phyloP scores from a whole-genome alignment of 2,329 filamentous ascomycete species.

The Dactylellina cionopaga region DNA sequence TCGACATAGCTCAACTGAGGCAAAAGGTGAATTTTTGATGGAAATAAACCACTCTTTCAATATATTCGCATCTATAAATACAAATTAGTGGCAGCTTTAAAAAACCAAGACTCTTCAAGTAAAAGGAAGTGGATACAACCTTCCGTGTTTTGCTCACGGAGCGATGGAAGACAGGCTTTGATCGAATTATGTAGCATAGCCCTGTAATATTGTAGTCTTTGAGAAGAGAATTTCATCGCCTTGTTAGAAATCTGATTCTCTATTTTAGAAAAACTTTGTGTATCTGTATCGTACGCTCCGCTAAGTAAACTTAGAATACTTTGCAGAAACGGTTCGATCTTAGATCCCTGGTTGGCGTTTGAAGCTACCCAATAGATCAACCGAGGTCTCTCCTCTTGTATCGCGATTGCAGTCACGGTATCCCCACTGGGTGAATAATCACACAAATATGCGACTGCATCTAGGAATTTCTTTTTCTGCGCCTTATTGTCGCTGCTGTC shows the following conservation, averaged over 20 bases:
- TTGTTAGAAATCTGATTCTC: conserved; percentile 1
- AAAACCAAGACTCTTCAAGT: neutral
- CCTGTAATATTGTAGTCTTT: neutral
- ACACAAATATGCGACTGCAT: conserved; percentile 15
- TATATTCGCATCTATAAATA: neutral
- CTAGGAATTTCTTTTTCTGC: neutral
- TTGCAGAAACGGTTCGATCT: neutral
- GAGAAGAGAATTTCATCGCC: neutral
- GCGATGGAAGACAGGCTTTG: neutral
- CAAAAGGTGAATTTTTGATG: neutral
- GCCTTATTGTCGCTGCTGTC: neutral
- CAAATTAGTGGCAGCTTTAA: neutral
- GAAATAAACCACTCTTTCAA: neutral
- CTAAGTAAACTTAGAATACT: neutral
- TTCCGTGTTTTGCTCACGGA: neutral
- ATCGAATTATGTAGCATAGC: neutral
- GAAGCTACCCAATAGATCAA: conserved; percentile 14
- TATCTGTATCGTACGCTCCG: neutral
- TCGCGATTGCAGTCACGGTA: conserved; percentile 18
- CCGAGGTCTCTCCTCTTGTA: conserved; percentile 1
- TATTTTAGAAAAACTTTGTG: neutral
- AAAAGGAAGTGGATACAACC: neutral
- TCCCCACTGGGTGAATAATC: neutral
- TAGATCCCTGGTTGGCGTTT: neutral
- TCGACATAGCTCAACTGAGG: neutral